These are phyloP conservation scores for Phlebiopsis flavidoalba DNA, from an alignment of 768 basidiomycete species.

Conservation along the genomic window DNA sequence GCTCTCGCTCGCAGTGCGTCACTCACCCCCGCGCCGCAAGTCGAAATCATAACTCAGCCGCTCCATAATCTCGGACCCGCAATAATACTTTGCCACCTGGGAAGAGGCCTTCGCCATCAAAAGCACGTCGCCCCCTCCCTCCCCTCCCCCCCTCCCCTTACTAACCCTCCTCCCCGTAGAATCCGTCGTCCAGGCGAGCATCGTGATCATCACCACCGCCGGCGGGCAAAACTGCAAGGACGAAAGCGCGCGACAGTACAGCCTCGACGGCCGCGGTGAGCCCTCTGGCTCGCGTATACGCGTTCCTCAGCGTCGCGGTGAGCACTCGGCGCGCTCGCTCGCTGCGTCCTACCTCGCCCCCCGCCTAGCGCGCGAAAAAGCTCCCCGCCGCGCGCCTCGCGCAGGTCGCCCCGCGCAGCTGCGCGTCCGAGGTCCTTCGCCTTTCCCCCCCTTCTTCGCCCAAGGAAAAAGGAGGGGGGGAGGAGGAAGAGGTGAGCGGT, in stretches of 20 bases:
- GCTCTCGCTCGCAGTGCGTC: conserved; percentile 29
- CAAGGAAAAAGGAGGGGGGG: conserved; percentile 16
- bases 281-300: conserved; percentile 37
- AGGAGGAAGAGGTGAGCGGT: conserved; percentile 15
- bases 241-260: conserved; percentile 26
- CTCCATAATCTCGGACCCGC: conserved; percentile 35
- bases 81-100: conserved; percentile 37
- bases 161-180: conserved; percentile 20
- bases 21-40: conserved; percentile 33
- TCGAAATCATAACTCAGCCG: conserved; percentile 37
- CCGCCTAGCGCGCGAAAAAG: no score
- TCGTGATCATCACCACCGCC: conserved; percentile 38
- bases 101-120: conserved; percentile 37
- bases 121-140: conserved; percentile 22
- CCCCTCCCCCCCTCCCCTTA: background rate
- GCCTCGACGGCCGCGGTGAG: conserved; percentile 32
- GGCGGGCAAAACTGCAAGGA: conserved; percentile 39
- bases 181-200: conserved; percentile 37
- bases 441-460: conserved; percentile 18
- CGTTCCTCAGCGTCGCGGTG: conserved; percentile 30
- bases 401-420: conserved; percentile 29
- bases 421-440: conserved; percentile 25
- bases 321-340: conserved; percentile 30
- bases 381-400: conserved; percentile 36
- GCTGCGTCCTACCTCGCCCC: conserved; percentile 23